Conservation (phyloP, 371 early-diverging fungal genomes). For the Mucor racemosus region DNA sequence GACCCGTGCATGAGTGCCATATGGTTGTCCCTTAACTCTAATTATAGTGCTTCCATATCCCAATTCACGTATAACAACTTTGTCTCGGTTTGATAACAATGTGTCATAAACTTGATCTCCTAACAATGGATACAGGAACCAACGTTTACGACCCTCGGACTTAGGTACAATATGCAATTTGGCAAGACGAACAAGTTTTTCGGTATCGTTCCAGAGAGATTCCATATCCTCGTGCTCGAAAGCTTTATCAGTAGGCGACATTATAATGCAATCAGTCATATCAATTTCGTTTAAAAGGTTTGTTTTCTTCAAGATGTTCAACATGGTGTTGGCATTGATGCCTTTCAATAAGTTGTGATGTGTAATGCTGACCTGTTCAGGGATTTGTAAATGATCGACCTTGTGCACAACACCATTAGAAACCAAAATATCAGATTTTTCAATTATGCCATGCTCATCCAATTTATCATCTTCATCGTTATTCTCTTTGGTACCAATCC, state of each 20-base stretch:
- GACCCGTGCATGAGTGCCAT: conserved; percentile 31
- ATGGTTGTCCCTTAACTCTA: conserved; percentile 32
- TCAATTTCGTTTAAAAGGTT: conserved; percentile 41
- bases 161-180: conserved; percentile 47
- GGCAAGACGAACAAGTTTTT: conserved; percentile 46
- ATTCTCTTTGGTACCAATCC: conserved; percentile 15
- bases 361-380: conserved; percentile 46
- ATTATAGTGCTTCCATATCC: conserved; percentile 26
- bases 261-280: conserved; percentile 41
- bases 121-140: conserved; percentile 18
- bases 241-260: conserved; percentile 60
- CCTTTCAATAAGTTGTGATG: conserved; percentile 52
- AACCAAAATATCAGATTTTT: conserved; percentile 45
- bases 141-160: conserved; percentile 10
- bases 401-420: conserved; percentile 59
- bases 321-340: conserved; percentile 44
- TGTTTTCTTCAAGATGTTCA: conserved; percentile 45
- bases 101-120: conserved; percentile 43
- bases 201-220: conserved; percentile 44
- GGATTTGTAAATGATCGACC: conserved; percentile 53
- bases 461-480: conserved; percentile 12
- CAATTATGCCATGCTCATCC: conserved; percentile 24
- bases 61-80: conserved; percentile 29
- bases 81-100: conserved; percentile 46
- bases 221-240: conserved; percentile 52